phyloP scores from a whole-genome alignment of 306 rosid species.

The Quercus berberidifolia region DNA sequence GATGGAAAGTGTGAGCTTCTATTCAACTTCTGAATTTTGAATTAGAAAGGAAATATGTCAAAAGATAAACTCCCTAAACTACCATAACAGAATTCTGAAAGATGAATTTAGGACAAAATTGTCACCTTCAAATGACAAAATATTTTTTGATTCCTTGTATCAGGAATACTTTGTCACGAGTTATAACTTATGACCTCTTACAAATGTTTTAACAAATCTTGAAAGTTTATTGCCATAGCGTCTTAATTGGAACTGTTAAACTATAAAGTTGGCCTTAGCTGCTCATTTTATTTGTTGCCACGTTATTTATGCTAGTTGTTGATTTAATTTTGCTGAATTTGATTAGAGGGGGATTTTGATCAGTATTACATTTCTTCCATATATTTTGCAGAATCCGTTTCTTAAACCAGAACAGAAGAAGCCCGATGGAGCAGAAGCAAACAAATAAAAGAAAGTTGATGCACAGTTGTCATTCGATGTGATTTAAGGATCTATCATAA shows the following conservation, averaged over 20 bases:
- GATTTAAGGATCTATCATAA: not conserved
- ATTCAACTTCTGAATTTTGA: not conserved
- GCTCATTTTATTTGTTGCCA: not conserved
- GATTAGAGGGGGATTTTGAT: constrained; percentile 3
- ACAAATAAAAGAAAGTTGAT: constrained; percentile 31
- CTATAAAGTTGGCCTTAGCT: not conserved
- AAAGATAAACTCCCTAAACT: not conserved
- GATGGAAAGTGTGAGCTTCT: not conserved
- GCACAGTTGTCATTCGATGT: not conserved
- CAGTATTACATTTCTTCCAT: not conserved
- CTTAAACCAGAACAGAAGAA: constrained; percentile 37
- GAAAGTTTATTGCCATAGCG: not conserved
- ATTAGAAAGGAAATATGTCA: not conserved
- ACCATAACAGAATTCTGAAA: not conserved
- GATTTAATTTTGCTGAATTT: not conserved
- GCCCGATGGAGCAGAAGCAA: constrained; percentile 33
- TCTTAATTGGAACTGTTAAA: not conserved
- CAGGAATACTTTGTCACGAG: not conserved
- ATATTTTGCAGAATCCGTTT: constrained; percentile 59
- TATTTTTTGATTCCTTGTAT: not conserved
- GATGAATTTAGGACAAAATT: not conserved
- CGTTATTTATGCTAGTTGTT: not conserved
- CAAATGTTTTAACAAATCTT: not conserved
- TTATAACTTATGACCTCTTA: not conserved
- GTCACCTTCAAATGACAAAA: not conserved